Conservation (phyloP, 2,329 filamentous ascomycete genomes). For the Penicillium polonicum region DNA sequence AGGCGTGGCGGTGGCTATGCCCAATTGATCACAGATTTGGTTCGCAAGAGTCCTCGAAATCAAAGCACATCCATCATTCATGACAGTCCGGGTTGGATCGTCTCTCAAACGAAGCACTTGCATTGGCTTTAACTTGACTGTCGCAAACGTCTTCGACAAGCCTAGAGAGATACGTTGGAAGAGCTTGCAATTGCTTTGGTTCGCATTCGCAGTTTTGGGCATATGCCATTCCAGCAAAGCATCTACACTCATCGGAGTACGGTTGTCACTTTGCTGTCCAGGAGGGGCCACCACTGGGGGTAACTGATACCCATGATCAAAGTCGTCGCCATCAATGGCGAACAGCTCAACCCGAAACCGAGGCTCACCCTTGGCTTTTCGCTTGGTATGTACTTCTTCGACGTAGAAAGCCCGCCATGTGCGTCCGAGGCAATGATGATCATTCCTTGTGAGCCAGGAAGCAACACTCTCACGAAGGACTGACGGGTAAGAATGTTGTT, state of each 20-base stretch:
- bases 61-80: slow-evolving; percentile 55
- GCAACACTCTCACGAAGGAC: slow-evolving; percentile 37
- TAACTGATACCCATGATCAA: slow-evolving; percentile 20
- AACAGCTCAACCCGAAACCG: slow-evolving; percentile 43
- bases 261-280: slow-evolving; percentile 27
- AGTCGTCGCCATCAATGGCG: slow-evolving; percentile 46
- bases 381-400: slow-evolving; percentile 39
- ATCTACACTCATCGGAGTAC: slow-evolving; percentile 39
- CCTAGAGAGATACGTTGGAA: slow-evolving; percentile 47
- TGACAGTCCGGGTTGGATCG: slow-evolving; percentile 31
- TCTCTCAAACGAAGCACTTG: slow-evolving; percentile 41
- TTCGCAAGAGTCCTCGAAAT: slow-evolving; percentile 55
- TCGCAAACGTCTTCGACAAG: slow-evolving; percentile 46
- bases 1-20: slow-evolving; percentile 44
- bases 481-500: slow-evolving; percentile 20
- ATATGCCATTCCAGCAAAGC: slow-evolving; percentile 50
- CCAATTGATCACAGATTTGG: slow-evolving; percentile 46
- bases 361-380: slow-evolving; percentile 28
- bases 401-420: slow-evolving; percentile 47
- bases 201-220: slow-evolving; percentile 33
- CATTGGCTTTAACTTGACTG: slow-evolving; percentile 34
- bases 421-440: slow-evolving; percentile 44
- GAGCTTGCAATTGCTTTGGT: slow-evolving; percentile 45
- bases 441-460: slow-evolving; percentile 41
- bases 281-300: slow-evolving; percentile 21